A percentile compares a stretch with the other conserved stretches of the same genome.
phyloP scores from a whole-genome alignment of 306 rosid species.

The Macrotyloma uniflorum region DNA sequence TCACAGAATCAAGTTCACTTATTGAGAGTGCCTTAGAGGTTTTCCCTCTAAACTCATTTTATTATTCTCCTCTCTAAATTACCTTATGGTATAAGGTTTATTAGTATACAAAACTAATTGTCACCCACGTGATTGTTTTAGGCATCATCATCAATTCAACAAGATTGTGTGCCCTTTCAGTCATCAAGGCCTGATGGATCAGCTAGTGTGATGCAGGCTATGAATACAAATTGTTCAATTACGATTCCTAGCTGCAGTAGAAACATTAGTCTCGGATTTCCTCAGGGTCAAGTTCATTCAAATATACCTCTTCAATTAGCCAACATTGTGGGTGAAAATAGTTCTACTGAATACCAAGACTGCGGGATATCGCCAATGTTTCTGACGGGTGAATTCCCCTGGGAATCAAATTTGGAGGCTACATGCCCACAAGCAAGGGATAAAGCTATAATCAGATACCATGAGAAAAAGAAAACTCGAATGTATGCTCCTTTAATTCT shows the following conservation, averaged over 20 bases:
- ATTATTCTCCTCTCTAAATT: slow-evolving; percentile 22
- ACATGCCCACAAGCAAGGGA: slow-evolving; percentile 71
- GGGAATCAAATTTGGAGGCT: slow-evolving; percentile 73
- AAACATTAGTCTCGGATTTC: slow-evolving; percentile 67
- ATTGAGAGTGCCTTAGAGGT: slow-evolving; percentile 71
- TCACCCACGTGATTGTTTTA: slow-evolving; percentile 38
- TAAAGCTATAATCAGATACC: slow-evolving; percentile 84
- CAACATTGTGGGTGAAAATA: slow-evolving; percentile 63
- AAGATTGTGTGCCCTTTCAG: slow-evolving; percentile 59
- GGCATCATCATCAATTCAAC: slow-evolving; percentile 68
- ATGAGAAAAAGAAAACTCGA: slow-evolving; percentile 85
- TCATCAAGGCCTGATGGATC: slow-evolving; percentile 54
- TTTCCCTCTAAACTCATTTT: slow-evolving; percentile 17
- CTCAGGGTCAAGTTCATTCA: slow-evolving; percentile 65
- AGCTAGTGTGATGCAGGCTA: slow-evolving; percentile 46
- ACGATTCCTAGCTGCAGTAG: slow-evolving; percentile 51
- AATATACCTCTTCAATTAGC: slow-evolving; percentile 60
- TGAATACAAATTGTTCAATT: slow-evolving; percentile 55
- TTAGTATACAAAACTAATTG: slow-evolving; percentile 33
- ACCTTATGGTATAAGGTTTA: background rate
- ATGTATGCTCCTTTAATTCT: slow-evolving; percentile 53
- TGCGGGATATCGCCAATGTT: slow-evolving; percentile 63
- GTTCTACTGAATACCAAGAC: slow-evolving; percentile 66
- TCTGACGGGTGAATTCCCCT: slow-evolving; percentile 58
- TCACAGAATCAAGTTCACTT: slow-evolving; percentile 60